Evolutionary conservation across 2,329 filamentous ascomycete species (phyloP).

Genomic region (Fonsecaea nubica): DNA sequence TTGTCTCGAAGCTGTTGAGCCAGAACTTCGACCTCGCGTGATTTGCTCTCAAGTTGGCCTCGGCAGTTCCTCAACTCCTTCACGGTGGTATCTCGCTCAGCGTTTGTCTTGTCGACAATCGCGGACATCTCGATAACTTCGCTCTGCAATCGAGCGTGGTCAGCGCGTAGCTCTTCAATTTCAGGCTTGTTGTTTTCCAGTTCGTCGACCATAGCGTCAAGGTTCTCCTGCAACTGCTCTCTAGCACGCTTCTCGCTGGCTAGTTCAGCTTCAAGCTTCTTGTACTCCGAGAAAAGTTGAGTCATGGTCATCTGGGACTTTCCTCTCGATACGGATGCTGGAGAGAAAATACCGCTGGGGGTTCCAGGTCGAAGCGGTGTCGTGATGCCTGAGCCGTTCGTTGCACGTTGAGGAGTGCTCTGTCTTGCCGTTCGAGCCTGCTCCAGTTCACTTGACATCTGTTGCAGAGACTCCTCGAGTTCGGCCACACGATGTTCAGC

Average conservation of each 20-base stretch:
- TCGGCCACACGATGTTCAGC: conserved; percentile 69
- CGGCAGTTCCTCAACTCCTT: conserved; percentile 81
- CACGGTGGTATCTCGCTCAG: conserved; percentile 78
- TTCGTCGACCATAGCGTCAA: conserved; percentile 85
- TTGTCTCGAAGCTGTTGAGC: conserved; percentile 88
- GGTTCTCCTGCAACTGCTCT: conserved; percentile 73
- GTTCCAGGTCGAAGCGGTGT: conserved; percentile 60
- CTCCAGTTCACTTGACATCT: conserved; percentile 62
- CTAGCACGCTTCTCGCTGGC: conserved; percentile 75
- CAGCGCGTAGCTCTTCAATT: conserved; percentile 80
- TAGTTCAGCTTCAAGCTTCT: conserved; percentile 70
- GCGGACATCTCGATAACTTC: conserved; percentile 85
- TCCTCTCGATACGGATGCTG: conserved; percentile 55
- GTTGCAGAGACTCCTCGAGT: conserved; percentile 67
- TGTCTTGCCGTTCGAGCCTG: conserved; percentile 51
- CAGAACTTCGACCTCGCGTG: conserved; percentile 75
- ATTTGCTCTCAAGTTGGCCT: conserved; percentile 68
- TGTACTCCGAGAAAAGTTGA: conserved; percentile 68
- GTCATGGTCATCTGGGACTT: conserved; percentile 69
- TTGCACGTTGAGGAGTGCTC: conserved; percentile 60
- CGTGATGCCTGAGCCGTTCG: conserved; percentile 57
- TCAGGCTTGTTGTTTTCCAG: conserved; percentile 87
- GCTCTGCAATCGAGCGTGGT: conserved; percentile 78
- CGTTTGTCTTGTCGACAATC: conserved; percentile 79
- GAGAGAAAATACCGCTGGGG: conserved; percentile 58